Percentiles rank a stretch among this genome's conserved stretches.
These are phyloP conservation scores for Herpomyces periplanetae DNA, from an alignment of 2,329 filamentous ascomycete genomes.

Conservation along the genomic window DNA sequence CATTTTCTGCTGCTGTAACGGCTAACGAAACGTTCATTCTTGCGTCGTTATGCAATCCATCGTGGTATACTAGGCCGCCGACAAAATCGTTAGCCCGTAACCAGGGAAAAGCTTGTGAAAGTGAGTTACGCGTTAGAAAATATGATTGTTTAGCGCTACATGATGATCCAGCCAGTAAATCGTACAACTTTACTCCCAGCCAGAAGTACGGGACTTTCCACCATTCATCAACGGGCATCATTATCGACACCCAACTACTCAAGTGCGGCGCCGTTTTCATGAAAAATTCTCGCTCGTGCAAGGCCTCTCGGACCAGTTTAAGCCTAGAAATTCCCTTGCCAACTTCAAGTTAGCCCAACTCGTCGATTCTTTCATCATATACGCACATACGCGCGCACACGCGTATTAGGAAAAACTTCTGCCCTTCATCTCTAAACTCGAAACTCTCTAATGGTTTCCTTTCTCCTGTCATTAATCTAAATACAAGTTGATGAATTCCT, in stretches of 20 bases:
- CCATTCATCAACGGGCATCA: slow-evolving; percentile 45
- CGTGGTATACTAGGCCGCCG: slow-evolving; percentile 56
- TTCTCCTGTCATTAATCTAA: too few species aligned
- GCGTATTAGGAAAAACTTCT: too few species aligned
- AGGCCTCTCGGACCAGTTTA: slow-evolving; percentile 35
- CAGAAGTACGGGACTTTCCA: slow-evolving; percentile 49
- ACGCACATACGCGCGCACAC: too few species aligned
- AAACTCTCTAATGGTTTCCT: too few species aligned
- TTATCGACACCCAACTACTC: slow-evolving; percentile 39
- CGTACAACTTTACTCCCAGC: slow-evolving; percentile 42
- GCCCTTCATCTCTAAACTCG: too few species aligned
- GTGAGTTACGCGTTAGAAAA: slow-evolving; percentile 51
- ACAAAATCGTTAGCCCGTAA: slow-evolving; percentile 36
- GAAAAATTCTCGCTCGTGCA: slow-evolving; percentile 48
- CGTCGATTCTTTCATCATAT: too few species aligned
- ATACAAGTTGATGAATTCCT: too few species aligned
- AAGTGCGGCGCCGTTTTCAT: slow-evolving; percentile 46
- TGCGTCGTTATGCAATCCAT: slow-evolving; percentile 67
- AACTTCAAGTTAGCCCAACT: too few species aligned
- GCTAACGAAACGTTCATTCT: slow-evolving; percentile 65
- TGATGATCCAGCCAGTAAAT: slow-evolving; percentile 45
- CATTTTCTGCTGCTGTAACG: slow-evolving; percentile 59
- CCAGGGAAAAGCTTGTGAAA: slow-evolving; percentile 59
- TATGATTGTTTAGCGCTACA: slow-evolving; percentile 67
- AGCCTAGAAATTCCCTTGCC: slow-evolving; percentile 11